Conservation (phyloP, 768 basidiomycete species). For the Udeniomyces megalosporus region DNA sequence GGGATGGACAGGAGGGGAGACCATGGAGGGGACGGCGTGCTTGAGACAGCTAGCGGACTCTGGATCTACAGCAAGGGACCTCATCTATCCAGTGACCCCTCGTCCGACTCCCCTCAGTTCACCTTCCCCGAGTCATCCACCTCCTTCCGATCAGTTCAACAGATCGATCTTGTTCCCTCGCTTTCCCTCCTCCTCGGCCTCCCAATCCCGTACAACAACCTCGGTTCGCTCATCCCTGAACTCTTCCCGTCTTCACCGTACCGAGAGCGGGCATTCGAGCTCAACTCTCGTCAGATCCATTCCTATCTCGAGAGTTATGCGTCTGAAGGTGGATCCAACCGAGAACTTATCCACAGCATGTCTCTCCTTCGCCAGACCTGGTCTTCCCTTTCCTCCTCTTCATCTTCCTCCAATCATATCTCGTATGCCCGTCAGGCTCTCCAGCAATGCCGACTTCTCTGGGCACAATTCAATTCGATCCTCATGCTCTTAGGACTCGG, state of each 20-base stretch:
- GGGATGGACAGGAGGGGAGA: constrained; percentile 93
- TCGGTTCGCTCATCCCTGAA: constrained; percentile 82
- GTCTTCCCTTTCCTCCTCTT: constrained; percentile 18
- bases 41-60: constrained; percentile 68
- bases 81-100: no score
- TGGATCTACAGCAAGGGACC: constrained; percentile 83
- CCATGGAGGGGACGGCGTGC: constrained; percentile 76
- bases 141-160: constrained; percentile 52
- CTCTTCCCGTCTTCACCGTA: constrained; percentile 43
- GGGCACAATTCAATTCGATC: constrained; percentile 81
- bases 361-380: constrained; percentile 37
- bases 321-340: constrained; percentile 42
- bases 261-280: constrained; percentile 41
- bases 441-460: constrained; percentile 59
- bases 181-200: constrained; percentile 77
- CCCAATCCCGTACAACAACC: constrained; percentile 89
- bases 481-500: constrained; percentile 59
- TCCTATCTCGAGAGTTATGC: constrained; percentile 64
- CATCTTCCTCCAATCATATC: constrained; percentile 19
- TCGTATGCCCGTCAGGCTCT: constrained; percentile 49
- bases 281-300: constrained; percentile 61
- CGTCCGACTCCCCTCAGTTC: constrained; percentile 20
- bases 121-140: constrained; percentile 24
- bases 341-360: constrained; percentile 59
- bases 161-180: constrained; percentile 84